Conservation (phyloP, 2,329 filamentous ascomycete genomes). For the Westerdykella ornata region DNA sequence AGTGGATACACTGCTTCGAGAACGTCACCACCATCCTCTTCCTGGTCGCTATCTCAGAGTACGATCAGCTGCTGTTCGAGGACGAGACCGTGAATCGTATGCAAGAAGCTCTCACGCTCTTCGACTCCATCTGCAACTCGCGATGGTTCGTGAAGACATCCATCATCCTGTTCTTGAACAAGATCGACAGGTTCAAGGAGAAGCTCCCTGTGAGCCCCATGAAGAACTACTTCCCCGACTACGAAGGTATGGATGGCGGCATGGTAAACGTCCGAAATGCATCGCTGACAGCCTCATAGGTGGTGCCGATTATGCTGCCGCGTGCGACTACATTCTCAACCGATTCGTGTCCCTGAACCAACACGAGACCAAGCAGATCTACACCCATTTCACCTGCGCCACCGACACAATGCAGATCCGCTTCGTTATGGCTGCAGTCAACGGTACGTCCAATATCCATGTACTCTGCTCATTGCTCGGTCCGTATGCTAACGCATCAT, state of each 20-base stretch:
- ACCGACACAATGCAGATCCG: conserved; percentile 98
- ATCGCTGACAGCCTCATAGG: conserved; percentile 41
- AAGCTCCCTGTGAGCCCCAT: conserved; percentile 66
- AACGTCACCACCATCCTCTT: conserved; percentile 96
- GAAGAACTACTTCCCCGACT: conserved; percentile 71
- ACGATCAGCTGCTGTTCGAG: conserved; percentile 92
- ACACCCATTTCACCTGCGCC: conserved; percentile 98
- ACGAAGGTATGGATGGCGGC: conserved; percentile 51
- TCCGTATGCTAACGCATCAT: conserved; percentile 39
- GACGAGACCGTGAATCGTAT: conserved; percentile 81
- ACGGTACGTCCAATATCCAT: conserved; percentile 58
- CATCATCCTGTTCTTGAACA: conserved; percentile 68
- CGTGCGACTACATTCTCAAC: conserved; percentile 98
- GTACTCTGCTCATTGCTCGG: background rate
- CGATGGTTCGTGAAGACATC: conserved; percentile 67
- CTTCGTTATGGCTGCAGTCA: conserved; percentile 99
- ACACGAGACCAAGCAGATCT: conserved; percentile 99
- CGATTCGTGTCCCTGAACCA: conserved; percentile 97
- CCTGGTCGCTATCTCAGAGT: conserved; percentile 93
- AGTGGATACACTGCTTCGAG: conserved; percentile 99
- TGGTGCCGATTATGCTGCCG: conserved; percentile 88
- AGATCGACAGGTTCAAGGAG: conserved; percentile 70
- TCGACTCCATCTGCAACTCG: conserved; percentile 67
- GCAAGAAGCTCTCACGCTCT: conserved; percentile 64
- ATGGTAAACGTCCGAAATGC: background rate